Conservation (phyloP, 1,284 basidiomycete species). For the Sparassis latifolia region DNA sequence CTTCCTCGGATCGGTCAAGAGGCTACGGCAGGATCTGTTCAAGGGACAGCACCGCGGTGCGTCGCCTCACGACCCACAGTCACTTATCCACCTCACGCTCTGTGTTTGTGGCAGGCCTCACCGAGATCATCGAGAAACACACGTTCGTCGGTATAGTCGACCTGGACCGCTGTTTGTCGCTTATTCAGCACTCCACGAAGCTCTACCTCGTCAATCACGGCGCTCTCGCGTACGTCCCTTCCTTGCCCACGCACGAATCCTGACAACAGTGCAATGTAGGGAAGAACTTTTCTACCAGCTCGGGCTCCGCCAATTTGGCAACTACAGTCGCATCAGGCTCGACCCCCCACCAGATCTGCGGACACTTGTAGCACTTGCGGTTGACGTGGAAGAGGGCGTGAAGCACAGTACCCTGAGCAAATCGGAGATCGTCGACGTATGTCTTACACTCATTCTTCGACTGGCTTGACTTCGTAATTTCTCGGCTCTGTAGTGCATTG, state of each 20-base stretch:
- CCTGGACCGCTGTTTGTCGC: conserved; percentile 61
- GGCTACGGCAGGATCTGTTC: conserved; percentile 55
- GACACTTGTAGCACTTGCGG: conserved; percentile 72
- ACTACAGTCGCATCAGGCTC: conserved; percentile 68
- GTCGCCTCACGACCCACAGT: conserved; percentile 19
- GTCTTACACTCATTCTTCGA: conserved; percentile 20
- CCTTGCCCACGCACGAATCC: background rate
- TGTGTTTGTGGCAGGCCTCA: conserved; percentile 50
- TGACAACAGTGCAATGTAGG: conserved; percentile 33
- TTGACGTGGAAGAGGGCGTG: conserved; percentile 63
- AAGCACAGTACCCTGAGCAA: conserved; percentile 45
- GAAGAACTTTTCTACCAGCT: conserved; percentile 97
- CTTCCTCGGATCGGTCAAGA: conserved; percentile 72
- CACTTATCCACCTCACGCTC: background rate
- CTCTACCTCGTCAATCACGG: conserved; percentile 88
- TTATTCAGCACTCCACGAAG: conserved; percentile 86
- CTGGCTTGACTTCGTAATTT: background rate
- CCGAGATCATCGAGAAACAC: conserved; percentile 82
- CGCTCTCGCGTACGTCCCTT: conserved; percentile 55
- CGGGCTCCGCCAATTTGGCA: conserved; percentile 87
- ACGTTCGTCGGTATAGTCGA: conserved; percentile 94
- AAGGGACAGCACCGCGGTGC: conserved; percentile 67
- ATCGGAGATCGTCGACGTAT: conserved; percentile 64
- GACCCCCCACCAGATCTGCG: conserved; percentile 77
- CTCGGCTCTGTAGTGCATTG: conserved; percentile 45